Percentiles rank a stretch among this genome's conserved stretches.
These are phyloP conservation scores for Neurospora sp. DNA, from an alignment of 495 filamentous ascomycete species.

Conservation along the genomic window DNA sequence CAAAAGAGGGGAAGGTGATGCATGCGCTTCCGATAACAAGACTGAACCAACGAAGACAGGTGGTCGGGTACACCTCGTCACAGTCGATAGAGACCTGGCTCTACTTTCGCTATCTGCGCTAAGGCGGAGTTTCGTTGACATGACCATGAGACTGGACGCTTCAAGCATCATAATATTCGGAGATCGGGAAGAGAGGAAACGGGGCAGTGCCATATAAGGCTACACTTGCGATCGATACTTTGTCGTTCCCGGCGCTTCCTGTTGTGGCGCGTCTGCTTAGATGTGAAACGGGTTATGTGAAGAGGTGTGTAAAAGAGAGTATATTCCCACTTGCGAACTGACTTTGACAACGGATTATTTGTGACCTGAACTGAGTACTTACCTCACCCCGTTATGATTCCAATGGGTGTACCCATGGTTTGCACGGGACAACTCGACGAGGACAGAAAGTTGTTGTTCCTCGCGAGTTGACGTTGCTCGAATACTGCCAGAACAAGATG, in stretches of 20 bases:
- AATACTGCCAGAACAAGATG: background rate
- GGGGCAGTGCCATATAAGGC: background rate
- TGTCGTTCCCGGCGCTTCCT: background rate
- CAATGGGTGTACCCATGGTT: background rate
- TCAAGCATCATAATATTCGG: background rate
- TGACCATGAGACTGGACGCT: background rate
- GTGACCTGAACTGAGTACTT: background rate
- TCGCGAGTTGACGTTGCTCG: background rate
- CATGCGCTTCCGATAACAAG: background rate
- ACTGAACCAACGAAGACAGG: background rate
- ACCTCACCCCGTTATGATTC: background rate
- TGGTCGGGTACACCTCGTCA: background rate
- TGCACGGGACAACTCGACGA: background rate
- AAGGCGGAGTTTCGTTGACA: too few relatives aligned
- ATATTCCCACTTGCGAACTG: background rate
- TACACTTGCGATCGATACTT: background rate
- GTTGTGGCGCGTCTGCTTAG: background rate
- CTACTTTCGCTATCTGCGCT: background rate
- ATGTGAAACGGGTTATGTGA: background rate
- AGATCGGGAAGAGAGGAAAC: background rate
- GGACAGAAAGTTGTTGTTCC: background rate
- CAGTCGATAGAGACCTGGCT: background rate
- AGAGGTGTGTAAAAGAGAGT: background rate
- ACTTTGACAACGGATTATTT: background rate
- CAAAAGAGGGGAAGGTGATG: background rate